phyloP scores from a whole-genome alignment of 768 basidiomycete species.

The Mycena chlorophos region DNA sequence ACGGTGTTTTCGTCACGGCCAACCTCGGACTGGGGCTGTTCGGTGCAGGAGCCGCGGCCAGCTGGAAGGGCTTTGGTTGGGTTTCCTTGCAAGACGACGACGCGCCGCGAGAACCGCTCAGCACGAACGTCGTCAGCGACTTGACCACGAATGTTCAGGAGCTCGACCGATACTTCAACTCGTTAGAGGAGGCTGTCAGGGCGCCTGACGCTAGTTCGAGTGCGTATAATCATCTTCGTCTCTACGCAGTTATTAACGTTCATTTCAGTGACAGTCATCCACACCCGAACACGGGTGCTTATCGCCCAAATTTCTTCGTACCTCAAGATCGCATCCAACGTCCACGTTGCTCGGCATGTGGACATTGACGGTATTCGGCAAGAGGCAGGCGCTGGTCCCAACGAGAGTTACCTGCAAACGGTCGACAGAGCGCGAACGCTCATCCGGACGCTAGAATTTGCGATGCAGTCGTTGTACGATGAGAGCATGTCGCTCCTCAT shows the following conservation, averaged over 20 bases:
- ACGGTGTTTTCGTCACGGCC: slow-evolving; percentile 58
- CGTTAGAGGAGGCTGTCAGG: slow-evolving; percentile 36
- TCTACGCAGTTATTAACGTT: slow-evolving; percentile 1
- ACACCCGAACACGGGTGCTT: slow-evolving; percentile 46
- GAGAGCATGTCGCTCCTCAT: slow-evolving; percentile 63
- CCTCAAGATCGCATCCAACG: slow-evolving; percentile 59
- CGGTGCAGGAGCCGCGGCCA: slow-evolving; percentile 73
- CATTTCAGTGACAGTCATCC: slow-evolving; percentile 43
- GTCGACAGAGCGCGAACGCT: slow-evolving; percentile 69
- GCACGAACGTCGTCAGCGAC: slow-evolving; percentile 54
- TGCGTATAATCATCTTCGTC: slow-evolving; percentile 24
- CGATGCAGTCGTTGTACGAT: slow-evolving; percentile 74
- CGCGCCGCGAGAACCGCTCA: slow-evolving; percentile 48
- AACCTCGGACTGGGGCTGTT: slow-evolving; percentile 77
- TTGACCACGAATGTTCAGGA: slow-evolving; percentile 47
- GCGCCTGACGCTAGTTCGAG: slow-evolving; percentile 39
- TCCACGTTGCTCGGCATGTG: slow-evolving; percentile 78
- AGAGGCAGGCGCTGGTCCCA: slow-evolving; percentile 44
- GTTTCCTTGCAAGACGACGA: slow-evolving; percentile 54
- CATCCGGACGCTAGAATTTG: slow-evolving; percentile 68
- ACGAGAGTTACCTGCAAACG: slow-evolving; percentile 58
- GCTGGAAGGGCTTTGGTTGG: slow-evolving; percentile 88
- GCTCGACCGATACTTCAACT: slow-evolving; percentile 52
- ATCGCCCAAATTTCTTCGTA: slow-evolving; percentile 59
- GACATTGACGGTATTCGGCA: slow-evolving; percentile 76